These are phyloP conservation scores for Trichoderma sp. DNA, from an alignment of 2,329 filamentous ascomycete species.

Conservation along the genomic window DNA sequence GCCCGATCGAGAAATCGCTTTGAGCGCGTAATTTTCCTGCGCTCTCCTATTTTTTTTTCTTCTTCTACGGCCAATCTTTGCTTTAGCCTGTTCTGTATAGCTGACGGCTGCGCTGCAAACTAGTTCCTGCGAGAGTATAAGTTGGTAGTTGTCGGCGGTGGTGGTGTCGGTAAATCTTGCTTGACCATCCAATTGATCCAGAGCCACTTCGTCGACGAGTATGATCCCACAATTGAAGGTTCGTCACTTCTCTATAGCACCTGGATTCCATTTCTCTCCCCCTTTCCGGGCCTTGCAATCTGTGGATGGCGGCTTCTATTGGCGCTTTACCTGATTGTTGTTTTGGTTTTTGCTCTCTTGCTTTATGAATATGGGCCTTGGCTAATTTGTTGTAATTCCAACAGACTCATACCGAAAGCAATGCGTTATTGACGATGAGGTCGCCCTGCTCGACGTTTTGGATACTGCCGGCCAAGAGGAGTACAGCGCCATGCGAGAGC, in stretches of 20 bases:
- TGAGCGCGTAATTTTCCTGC: not conserved
- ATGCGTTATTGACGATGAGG: constrained; percentile 97
- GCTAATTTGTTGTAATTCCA: constrained; percentile 29
- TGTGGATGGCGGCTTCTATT: not conserved
- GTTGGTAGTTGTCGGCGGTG: constrained; percentile 94
- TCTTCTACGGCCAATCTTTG: not conserved
- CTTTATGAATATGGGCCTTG: not conserved
- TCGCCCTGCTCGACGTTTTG: constrained; percentile 94
- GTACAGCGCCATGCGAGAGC: constrained; percentile 98
- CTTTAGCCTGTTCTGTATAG: constrained; percentile 22
- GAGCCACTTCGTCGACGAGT: constrained; percentile 98
- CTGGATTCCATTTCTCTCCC: not conserved
- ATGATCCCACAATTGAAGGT: constrained; percentile 99
- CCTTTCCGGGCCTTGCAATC: not conserved
- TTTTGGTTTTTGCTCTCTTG: not conserved
- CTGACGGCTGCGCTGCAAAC: constrained; percentile 31
- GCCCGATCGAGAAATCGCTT: not conserved
- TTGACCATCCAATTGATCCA: constrained; percentile 96
- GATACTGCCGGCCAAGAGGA: constrained; percentile 99
- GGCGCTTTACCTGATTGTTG: not conserved
- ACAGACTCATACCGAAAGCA: constrained; percentile 99
- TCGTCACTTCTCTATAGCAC: constrained; percentile 39
- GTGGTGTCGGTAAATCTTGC: constrained; percentile 98
- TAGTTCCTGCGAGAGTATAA: constrained; percentile 92
- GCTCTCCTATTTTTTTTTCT: not conserved